Conservation (phyloP, 75 land plant species). For the Larix kaempferi region DNA sequence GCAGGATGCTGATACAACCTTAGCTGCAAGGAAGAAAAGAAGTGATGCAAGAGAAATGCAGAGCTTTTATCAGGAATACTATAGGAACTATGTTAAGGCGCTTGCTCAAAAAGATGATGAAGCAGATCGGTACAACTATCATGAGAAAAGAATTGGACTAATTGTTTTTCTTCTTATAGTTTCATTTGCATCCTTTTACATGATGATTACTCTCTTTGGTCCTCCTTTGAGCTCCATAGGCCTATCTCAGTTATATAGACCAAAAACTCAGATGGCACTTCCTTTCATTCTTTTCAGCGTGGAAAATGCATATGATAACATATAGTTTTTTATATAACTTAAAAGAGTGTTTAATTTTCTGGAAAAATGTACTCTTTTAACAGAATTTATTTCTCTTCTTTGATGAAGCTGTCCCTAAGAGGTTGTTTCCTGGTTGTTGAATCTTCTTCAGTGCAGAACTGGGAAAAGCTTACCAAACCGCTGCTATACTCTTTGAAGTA, state of each 20-base stretch:
- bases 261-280: no score
- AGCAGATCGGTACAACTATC: slow-evolving; percentile 42
- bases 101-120: slow-evolving; percentile 23
- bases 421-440: no score
- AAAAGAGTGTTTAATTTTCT: slow-evolving; percentile 2
- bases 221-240: neutral
- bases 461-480: slow-evolving; percentile 44
- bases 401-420: no score
- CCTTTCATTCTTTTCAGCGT: no score
- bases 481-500: slow-evolving; percentile 43
- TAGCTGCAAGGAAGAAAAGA: slow-evolving; percentile 35
- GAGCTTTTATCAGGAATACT: slow-evolving; percentile 54
- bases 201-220: neutral
- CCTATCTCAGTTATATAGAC: no score
- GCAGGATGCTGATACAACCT: slow-evolving; percentile 69
- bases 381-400: no score
- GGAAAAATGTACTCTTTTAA: neutral
- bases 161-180: neutral
- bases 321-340: no score
- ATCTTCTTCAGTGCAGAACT: slow-evolving; percentile 27
- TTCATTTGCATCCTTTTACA: neutral
- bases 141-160: no score
- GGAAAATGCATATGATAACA: no score
- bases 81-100: slow-evolving; percentile 42
- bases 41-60: slow-evolving; percentile 75